These are phyloP conservation scores for Scheffersomyces lignicola DNA, from an alignment of 1,139 yeast genomes.

Conservation along the genomic window DNA sequence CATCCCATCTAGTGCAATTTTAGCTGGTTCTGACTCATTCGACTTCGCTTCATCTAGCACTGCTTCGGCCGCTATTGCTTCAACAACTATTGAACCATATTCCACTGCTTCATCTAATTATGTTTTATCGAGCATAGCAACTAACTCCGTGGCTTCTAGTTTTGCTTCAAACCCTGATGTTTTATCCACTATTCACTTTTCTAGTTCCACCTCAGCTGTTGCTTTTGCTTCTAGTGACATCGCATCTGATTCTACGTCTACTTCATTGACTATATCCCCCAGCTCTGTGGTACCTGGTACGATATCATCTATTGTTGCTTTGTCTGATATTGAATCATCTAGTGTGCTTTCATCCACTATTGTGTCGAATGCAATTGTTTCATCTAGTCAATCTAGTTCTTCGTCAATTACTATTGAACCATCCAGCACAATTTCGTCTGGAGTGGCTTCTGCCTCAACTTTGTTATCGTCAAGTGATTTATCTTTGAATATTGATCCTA, in stretches of 20 bases:
- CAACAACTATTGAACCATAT: too few relatives aligned
- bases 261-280: too few relatives aligned
- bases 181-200: neutral
- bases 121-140: too few relatives aligned
- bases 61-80: neutral
- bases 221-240: neutral
- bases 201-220: neutral
- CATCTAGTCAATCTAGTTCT: too few relatives aligned
- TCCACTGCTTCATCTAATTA: too few relatives aligned
- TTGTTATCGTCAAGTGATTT: neutral
- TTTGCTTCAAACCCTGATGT: too few relatives aligned
- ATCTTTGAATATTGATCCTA: neutral
- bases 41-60: neutral
- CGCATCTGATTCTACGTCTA: too few relatives aligned
- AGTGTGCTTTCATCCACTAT: too few relatives aligned
- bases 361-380: too few relatives aligned
- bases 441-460: neutral
- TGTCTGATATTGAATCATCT: too few relatives aligned
- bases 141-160: neutral
- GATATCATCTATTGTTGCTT: neutral
- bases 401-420: neutral
- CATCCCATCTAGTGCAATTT: neutral
- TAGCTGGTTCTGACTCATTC: neutral
- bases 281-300: too few relatives aligned
- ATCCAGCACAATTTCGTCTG: too few relatives aligned